phyloP scores from a whole-genome alignment of 768 basidiomycete species.

The Pleurotus cornucopiae region DNA sequence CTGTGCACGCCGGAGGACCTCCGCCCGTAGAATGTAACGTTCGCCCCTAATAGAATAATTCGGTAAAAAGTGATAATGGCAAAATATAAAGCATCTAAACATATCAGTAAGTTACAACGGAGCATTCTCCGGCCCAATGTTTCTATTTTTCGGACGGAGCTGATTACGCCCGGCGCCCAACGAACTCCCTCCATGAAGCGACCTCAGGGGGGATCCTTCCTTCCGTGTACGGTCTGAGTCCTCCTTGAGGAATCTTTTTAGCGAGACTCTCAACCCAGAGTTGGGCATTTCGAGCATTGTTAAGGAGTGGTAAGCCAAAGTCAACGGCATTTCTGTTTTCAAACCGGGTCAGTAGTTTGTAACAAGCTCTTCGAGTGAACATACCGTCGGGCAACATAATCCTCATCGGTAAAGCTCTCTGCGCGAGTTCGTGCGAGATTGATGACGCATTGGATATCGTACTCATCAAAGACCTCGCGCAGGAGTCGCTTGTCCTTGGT shows the following conservation, averaged over 20 bases:
- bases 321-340: constrained; percentile 81
- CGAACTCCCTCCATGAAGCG: constrained; percentile 87
- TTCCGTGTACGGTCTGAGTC: constrained; percentile 74
- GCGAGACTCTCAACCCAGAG: constrained; percentile 89
- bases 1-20: constrained; percentile 50
- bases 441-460: constrained; percentile 91
- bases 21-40: neutral
- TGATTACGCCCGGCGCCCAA: constrained; percentile 53
- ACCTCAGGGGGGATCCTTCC: constrained; percentile 91
- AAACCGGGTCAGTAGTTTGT: constrained; percentile 6
- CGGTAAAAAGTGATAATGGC: neutral
- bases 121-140: neutral
- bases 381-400: constrained; percentile 91
- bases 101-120: constrained; percentile 6
- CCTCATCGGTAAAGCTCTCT: constrained; percentile 76
- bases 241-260: constrained; percentile 79
- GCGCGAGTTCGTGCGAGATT: constrained; percentile 86
- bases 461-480: constrained; percentile 89
- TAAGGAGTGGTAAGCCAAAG: constrained; percentile 88
- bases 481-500: constrained; percentile 94
- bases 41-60: neutral
- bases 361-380: constrained; percentile 17
- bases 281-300: constrained; percentile 84
- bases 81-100: neutral
- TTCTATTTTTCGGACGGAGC: neutral